phyloP scores from a whole-genome alignment of 805 yeast species.

The Pichia deserticola region DNA sequence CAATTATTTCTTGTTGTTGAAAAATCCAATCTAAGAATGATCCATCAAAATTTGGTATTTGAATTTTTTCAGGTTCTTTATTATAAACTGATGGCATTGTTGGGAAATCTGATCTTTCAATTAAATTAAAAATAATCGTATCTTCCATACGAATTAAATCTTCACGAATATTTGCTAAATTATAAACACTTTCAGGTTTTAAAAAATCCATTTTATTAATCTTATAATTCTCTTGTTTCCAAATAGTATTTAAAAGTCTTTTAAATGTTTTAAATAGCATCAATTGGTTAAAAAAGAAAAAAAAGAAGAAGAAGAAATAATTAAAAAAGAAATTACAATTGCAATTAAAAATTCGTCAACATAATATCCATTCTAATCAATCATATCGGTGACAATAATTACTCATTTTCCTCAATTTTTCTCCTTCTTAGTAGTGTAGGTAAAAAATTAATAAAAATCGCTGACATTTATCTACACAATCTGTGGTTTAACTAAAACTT shows the following conservation, averaged over 20 bases:
- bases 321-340: no score
- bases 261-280: not conserved
- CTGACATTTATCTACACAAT: no score
- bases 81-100: constrained; percentile 70
- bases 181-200: constrained; percentile 74
- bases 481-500: no score
- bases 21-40: constrained; percentile 85
- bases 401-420: no score
- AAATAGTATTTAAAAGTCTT: no score
- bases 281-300: no score
- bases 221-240: not conserved
- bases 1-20: constrained; percentile 62
- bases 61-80: constrained; percentile 34
- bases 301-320: no score
- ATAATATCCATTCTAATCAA: no score
- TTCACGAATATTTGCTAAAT: constrained; percentile 74
- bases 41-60: constrained; percentile 61
- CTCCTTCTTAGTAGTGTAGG: no score
- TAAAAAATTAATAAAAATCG: no score
- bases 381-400: no score
- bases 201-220: constrained; percentile 62
- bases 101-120: constrained; percentile 87
- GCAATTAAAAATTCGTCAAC: no score
- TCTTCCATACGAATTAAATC: constrained; percentile 92
- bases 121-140: constrained; percentile 84